phyloP scores from a whole-genome alignment of 1,139 yeast genomes.

The Taiozyma onychis region DNA sequence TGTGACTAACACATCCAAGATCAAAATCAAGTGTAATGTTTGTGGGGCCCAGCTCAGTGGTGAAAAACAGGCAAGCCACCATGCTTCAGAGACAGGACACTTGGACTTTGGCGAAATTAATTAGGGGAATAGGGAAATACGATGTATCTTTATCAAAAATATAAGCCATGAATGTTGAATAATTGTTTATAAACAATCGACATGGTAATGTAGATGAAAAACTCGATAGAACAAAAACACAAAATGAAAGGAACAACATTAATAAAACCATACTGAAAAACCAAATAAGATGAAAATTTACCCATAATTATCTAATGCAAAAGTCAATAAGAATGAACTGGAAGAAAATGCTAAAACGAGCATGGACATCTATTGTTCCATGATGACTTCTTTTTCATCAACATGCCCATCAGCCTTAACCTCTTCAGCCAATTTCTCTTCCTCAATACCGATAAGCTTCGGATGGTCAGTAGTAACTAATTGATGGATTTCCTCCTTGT shows the following conservation, averaged over 20 bases:
- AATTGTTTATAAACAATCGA: neutral
- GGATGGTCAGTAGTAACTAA: constrained; percentile 21
- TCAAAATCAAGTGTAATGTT: constrained; percentile 50
- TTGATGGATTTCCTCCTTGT: constrained; percentile 20
- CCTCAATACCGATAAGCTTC: constrained; percentile 16
- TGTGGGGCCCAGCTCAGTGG: constrained; percentile 55
- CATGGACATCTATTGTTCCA: constrained; percentile 6
- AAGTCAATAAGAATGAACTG: neutral
- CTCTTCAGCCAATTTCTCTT: constrained; percentile 10
- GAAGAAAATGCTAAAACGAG: neutral
- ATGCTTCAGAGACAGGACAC: constrained; percentile 64
- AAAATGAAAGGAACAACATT: neutral
- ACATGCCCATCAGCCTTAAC: constrained; percentile 18
- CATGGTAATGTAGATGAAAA: neutral
- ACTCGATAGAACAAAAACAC: neutral
- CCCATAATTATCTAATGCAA: neutral
- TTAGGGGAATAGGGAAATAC: neutral
- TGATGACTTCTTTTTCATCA: constrained; percentile 31
- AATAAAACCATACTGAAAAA: neutral
- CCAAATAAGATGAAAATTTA: neutral
- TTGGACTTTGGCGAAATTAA: constrained; percentile 56
- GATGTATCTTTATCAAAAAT: neutral
- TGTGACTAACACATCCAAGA: constrained; percentile 62
- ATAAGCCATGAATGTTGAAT: neutral
- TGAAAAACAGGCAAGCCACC: constrained; percentile 61